Conservation (phyloP, 2,329 filamentous ascomycete species). For the Fusarium ramigenum region DNA sequence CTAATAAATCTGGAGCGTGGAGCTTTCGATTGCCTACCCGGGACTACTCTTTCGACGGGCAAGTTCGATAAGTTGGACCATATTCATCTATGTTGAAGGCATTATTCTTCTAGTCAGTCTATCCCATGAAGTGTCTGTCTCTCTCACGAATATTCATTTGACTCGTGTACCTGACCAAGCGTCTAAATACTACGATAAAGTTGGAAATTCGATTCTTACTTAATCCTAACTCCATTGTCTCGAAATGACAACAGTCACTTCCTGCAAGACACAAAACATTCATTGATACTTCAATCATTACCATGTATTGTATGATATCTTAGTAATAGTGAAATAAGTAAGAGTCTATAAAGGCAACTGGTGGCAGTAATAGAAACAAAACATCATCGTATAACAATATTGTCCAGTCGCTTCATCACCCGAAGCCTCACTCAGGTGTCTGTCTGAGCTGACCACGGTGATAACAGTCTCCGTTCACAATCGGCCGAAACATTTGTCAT, state of each 20-base stretch:
- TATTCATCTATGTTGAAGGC: background rate
- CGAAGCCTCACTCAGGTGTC: background rate
- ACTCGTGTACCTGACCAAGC: background rate
- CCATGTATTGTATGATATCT: background rate
- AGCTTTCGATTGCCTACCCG: background rate
- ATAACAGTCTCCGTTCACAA: background rate
- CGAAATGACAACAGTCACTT: too few species aligned
- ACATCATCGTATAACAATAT: background rate
- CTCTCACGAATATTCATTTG: background rate
- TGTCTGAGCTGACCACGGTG: background rate
- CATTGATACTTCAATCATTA: background rate
- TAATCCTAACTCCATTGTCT: too few species aligned
- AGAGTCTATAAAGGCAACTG: background rate
- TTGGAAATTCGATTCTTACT: background rate
- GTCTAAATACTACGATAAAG: background rate
- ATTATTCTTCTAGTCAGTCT: background rate
- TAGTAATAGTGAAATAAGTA: background rate
- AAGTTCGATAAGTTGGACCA: background rate
- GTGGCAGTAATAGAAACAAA: background rate
- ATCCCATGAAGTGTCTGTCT: background rate
- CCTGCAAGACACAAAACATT: background rate
- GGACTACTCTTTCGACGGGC: background rate
- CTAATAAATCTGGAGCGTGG: background rate
- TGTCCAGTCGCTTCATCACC: background rate
- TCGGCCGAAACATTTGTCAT: constrained; percentile 12